phyloP scores from a whole-genome alignment of 805 yeast genomes.

The Starmerella riodocensis region DNA sequence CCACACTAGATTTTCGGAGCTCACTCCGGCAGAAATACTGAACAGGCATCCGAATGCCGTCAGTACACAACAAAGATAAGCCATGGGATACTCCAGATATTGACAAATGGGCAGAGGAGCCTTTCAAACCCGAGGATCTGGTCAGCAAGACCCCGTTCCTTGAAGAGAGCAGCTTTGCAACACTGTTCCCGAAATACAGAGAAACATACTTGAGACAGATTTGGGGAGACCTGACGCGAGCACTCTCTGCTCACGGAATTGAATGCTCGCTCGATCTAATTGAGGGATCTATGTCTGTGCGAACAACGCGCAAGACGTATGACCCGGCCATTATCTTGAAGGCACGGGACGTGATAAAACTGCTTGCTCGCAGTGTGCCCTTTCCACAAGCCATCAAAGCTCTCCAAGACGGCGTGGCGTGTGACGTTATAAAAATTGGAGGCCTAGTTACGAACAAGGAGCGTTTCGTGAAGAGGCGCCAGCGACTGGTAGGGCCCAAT shows the following conservation, averaged over 20 bases:
- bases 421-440: slow-evolving; percentile 93
- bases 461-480: slow-evolving; percentile 87
- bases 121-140: slow-evolving; percentile 81
- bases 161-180: slow-evolving; percentile 93
- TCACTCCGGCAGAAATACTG: too few relatives aligned
- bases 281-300: slow-evolving; percentile 95
- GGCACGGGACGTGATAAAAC: slow-evolving; percentile 87
- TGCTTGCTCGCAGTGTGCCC: slow-evolving; percentile 91
- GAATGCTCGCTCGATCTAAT: slow-evolving; percentile 81
- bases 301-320: slow-evolving; percentile 85
- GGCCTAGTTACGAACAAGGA: slow-evolving; percentile 81
- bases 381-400: slow-evolving; percentile 91
- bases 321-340: slow-evolving; percentile 90
- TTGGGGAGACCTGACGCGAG: slow-evolving; percentile 86
- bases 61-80: slow-evolving; percentile 86
- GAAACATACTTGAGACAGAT: slow-evolving; percentile 76
- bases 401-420: slow-evolving; percentile 80
- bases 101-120: slow-evolving; percentile 83
- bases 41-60: too few relatives aligned
- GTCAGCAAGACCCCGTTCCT: slow-evolving; percentile 75
- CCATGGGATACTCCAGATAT: slow-evolving; percentile 97
- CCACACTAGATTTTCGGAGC: too few relatives aligned
- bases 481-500: slow-evolving; percentile 88
- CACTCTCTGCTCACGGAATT: slow-evolving; percentile 55
- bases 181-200: slow-evolving; percentile 91